Percentiles rank a stretch among this genome's conserved stretches.
These are phyloP conservation scores for Syzygium syzygioides DNA, from an alignment of 441 rosid genomes.

Conservation along the genomic window DNA sequence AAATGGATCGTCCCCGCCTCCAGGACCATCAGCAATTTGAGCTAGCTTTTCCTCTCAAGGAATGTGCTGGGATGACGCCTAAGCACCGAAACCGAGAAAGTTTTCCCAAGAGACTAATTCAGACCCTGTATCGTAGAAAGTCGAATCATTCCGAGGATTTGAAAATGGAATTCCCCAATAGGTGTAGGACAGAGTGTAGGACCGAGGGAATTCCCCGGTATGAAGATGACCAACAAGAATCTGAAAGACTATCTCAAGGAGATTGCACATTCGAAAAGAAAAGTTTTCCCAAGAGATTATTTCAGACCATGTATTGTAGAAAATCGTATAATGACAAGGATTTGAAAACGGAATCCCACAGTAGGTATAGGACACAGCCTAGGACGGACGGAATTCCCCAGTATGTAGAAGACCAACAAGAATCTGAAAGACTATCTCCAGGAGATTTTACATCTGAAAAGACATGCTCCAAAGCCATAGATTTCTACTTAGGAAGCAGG, in stretches of 20 bases:
- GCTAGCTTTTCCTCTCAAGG: constrained; percentile 4
- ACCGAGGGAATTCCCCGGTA: constrained; percentile 10
- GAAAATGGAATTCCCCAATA: neutral
- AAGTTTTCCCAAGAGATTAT: constrained; percentile 1
- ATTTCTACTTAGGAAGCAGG: neutral
- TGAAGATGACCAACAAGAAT: neutral
- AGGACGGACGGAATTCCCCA: constrained; percentile 10
- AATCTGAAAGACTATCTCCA: constrained; percentile 2
- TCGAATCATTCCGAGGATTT: neutral
- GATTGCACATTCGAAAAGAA: constrained; percentile 1
- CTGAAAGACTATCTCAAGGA: neutral
- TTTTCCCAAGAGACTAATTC: constrained; percentile 7
- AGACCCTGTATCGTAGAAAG: constrained; percentile 5
- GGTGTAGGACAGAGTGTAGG: constrained; percentile 12
- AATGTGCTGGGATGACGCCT: neutral
- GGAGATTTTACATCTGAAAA: neutral
- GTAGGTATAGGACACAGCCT: constrained; percentile 3
- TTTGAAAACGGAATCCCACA: constrained; percentile 3
- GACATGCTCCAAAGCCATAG: neutral
- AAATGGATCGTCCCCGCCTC: neutral
- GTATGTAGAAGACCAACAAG: neutral
- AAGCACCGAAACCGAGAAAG: constrained; percentile 11
- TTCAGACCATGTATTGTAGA: constrained; percentile 4
- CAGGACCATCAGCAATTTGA: neutral
- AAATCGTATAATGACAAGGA: neutral